Evolutionary conservation across 2,329 filamentous ascomycete species (phyloP).

Genomic region (Nothopassalora personata): DNA sequence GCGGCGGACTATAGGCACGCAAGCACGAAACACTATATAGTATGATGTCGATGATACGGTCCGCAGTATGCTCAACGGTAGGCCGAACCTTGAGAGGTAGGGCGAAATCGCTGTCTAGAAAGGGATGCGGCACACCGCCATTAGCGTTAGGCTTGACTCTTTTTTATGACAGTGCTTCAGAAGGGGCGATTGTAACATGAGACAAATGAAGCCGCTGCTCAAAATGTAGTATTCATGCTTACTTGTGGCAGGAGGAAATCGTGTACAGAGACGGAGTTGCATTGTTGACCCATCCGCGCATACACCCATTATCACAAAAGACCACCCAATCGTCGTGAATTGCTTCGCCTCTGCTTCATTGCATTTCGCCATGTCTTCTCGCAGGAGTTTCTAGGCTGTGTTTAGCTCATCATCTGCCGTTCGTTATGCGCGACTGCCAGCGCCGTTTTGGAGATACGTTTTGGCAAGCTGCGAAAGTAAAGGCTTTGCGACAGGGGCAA

Average conservation of each 20-base stretch:
- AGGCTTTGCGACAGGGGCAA: slow-evolving; percentile 30
- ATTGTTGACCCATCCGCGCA: not conserved
- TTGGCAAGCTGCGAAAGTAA: slow-evolving; percentile 26
- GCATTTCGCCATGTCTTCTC: not conserved
- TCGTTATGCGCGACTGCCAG: not conserved
- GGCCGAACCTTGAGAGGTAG: too few relatives aligned
- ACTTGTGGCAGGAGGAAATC: not conserved
- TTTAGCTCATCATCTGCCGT: slow-evolving; percentile 2
- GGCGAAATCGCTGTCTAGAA: too few relatives aligned
- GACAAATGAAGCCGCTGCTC: not conserved
- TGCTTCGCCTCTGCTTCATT: not conserved
- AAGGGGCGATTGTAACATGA: not conserved
- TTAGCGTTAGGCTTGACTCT: too few relatives aligned
- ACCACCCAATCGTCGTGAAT: not conserved
- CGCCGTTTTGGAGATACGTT: slow-evolving; percentile 24
- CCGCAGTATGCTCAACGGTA: too few relatives aligned
- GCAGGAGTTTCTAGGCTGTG: not conserved
- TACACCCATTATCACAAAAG: not conserved
- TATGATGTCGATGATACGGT: too few relatives aligned
- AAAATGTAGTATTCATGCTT: not conserved
- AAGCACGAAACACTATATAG: too few relatives aligned
- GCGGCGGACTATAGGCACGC: too few relatives aligned
- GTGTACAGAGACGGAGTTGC: not conserved
- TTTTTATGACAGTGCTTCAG: too few relatives aligned
- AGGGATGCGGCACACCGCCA: too few relatives aligned